Percentiles rank a stretch among this genome's conserved stretches.
These are phyloP conservation scores for Trypanosomatidae sp. DNA, from an alignment of 208 protist genomes.

Conservation along the genomic window DNA sequence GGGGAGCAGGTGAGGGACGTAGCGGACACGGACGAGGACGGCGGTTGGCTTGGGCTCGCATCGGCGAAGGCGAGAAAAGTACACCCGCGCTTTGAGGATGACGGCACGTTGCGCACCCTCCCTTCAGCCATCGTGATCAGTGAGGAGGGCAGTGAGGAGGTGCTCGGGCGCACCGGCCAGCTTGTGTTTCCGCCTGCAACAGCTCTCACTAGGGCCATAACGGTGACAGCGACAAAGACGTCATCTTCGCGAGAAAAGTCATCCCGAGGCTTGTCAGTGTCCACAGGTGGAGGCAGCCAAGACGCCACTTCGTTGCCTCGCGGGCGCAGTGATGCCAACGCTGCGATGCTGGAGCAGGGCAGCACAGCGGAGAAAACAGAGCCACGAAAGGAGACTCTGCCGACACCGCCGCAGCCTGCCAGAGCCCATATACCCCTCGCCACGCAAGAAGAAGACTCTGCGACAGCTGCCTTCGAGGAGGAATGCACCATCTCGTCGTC, in stretches of 20 bases:
- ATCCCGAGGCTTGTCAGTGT: conserved; percentile 23
- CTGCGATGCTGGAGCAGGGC: not conserved
- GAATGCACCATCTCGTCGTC: not conserved
- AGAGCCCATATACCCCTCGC: not conserved
- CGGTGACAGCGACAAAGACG: not conserved
- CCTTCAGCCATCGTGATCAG: conserved; percentile 2
- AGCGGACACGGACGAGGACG: not conserved
- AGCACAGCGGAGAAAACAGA: not conserved
- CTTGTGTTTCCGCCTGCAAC: not conserved
- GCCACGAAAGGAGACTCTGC: not conserved
- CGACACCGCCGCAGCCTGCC: not conserved
- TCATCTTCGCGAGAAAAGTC: conserved; percentile 22
- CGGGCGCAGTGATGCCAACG: conserved; percentile 6
- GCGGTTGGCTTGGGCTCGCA: not conserved
- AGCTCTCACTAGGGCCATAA: not conserved
- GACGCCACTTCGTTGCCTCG: conserved; percentile 12
- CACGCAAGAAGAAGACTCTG: not conserved
- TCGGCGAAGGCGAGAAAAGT: not conserved
- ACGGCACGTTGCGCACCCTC: conserved; percentile 21
- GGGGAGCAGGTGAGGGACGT: not conserved
- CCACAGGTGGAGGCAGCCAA: conserved; percentile 8
- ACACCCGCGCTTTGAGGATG: conserved; percentile 5
- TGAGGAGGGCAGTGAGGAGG: not conserved
- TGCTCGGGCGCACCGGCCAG: not conserved
- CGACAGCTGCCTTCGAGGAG: not conserved